Evolutionary conservation across 2,329 filamentous ascomycete species (phyloP).

Genomic region (Aaosphaeria arxii): DNA sequence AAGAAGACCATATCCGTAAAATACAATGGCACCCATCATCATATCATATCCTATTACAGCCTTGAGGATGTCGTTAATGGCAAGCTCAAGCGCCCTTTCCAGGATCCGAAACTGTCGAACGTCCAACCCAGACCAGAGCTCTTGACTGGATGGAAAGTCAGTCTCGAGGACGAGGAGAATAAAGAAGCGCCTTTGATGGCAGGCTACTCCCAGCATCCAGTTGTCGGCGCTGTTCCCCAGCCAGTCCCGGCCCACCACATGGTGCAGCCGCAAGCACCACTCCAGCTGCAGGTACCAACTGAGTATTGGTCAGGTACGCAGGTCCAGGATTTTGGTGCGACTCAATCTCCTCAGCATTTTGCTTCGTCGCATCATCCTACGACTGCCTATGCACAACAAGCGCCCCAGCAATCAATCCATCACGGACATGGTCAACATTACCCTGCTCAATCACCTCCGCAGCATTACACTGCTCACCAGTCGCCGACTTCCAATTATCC

Average conservation of each 20-base stretch:
- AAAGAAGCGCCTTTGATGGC: slow-evolving; percentile 30
- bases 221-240: slow-evolving; percentile 27
- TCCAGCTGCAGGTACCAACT: slow-evolving; percentile 23
- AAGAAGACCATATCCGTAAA: slow-evolving; percentile 91
- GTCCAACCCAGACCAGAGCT: slow-evolving; percentile 32
- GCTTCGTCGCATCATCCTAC: slow-evolving; percentile 14
- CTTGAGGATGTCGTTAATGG: slow-evolving; percentile 66
- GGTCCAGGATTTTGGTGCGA: slow-evolving; percentile 20
- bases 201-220: slow-evolving; percentile 27
- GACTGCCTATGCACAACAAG: slow-evolving; percentile 17
- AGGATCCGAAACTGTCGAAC: slow-evolving; percentile 31
- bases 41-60: slow-evolving; percentile 86
- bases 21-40: slow-evolving; percentile 71
- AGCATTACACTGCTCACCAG: slow-evolving; percentile 13
- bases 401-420: slow-evolving; percentile 17
- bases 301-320: slow-evolving; percentile 32
- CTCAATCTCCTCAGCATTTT: slow-evolving; percentile 24
- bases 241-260: slow-evolving; percentile 18
- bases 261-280: slow-evolving; percentile 20
- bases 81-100: slow-evolving; percentile 32
- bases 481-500: slow-evolving; percentile 12
- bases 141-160: slow-evolving; percentile 36
- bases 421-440: slow-evolving; percentile 11
- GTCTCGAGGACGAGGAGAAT: slow-evolving; percentile 35
- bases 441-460: slow-evolving; percentile 5